These are phyloP conservation scores for Teratosphaeria pseudoeucalypti DNA, from an alignment of 2,329 filamentous ascomycete species.

Conservation along the genomic window DNA sequence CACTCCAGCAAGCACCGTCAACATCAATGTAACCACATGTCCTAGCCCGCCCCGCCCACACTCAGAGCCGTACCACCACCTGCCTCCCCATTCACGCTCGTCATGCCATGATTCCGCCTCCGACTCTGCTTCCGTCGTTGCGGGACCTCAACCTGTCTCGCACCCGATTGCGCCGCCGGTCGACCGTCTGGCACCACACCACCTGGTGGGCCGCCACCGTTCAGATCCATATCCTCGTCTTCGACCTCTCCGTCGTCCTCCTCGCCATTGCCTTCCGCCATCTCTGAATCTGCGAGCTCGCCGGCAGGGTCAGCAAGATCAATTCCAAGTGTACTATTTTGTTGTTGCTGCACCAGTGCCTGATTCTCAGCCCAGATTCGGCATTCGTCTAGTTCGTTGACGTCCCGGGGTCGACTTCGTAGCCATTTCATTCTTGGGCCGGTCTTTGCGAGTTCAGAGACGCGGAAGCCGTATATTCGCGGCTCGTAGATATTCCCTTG, in stretches of 20 bases:
- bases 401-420: conserved; percentile 67
- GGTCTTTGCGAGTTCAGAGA: conserved; percentile 78
- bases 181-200: conserved; percentile 1
- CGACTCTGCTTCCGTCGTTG: conserved; percentile 3
- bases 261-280: conserved; percentile 21
- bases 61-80: conserved; percentile 10
- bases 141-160: background rate
- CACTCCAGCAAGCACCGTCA: background rate
- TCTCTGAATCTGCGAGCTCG: conserved; percentile 20
- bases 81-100: conserved; percentile 4
- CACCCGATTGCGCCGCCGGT: background rate
- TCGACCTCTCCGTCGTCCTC: conserved; percentile 19
- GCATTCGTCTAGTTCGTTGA: conserved; percentile 73
- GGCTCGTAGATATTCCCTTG: conserved; percentile 80
- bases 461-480: conserved; percentile 91
- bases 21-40: background rate
- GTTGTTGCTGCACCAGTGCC: conserved; percentile 1
- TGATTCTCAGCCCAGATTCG: conserved; percentile 27
- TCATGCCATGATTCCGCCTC: conserved; percentile 5
- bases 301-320: conserved; percentile 1
- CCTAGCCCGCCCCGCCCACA: conserved; percentile 9
- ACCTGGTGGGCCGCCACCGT: conserved; percentile 1
- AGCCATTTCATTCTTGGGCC: conserved; percentile 97
- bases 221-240: conserved; percentile 22
- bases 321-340: background rate